Base-by-base conservation (phyloP, 2,329 filamentous ascomycete species). In the Xylaria polymorpha region DNA sequence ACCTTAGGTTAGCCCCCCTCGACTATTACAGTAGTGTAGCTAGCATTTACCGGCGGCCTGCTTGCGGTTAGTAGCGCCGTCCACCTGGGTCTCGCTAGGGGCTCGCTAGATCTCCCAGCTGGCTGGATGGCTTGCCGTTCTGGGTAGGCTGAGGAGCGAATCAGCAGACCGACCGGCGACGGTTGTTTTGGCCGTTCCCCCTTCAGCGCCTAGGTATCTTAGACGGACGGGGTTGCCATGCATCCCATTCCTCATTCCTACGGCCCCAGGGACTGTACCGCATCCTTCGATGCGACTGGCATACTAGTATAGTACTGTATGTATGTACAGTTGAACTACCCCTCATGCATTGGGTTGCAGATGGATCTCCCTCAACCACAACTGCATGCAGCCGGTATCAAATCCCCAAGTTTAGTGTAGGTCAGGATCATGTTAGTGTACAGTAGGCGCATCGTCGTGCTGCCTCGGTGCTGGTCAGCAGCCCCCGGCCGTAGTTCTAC, bases 31-130 rank as follows among this genome's bases (percentile, higher is more conserved):
- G n/a, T n/a, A 51, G 25, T 15, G 8, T 39, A 46, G 57, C 44
- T 25, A 57, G 44, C n/a, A 41, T 39, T 12, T 61, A 64, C 46
- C n/a, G 60, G 25, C 37, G 50, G 32, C 35, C 66, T 51, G 20
- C 10, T 60, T 69, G 6, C 20, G 56, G 61, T 64, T 69, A 71
- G 69, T 61, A 64, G 69, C 63, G 51, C 69, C 69, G 64, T 67
- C 56, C 44, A 41, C 60, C 63, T 61, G 69, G 66, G 65, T 68
- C 46, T 61, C 62, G 43, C 56, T 68, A 61, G 62, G 62, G 56
- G 35, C 61, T 64, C 57, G 58, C 67, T 63, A 64, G 61, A 60
- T 68, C 60, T 69, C 64, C 67, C 69, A 68, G 69, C 69, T 61
- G 61, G 69, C 64, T 61, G 69, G 69, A 64, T 69, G 65, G 55